Percentiles rank a stretch among this genome's conserved stretches.
Conservation (phyloP, 768 basidiomycete genomes). For the Pulveroboletus sp. region DNA sequence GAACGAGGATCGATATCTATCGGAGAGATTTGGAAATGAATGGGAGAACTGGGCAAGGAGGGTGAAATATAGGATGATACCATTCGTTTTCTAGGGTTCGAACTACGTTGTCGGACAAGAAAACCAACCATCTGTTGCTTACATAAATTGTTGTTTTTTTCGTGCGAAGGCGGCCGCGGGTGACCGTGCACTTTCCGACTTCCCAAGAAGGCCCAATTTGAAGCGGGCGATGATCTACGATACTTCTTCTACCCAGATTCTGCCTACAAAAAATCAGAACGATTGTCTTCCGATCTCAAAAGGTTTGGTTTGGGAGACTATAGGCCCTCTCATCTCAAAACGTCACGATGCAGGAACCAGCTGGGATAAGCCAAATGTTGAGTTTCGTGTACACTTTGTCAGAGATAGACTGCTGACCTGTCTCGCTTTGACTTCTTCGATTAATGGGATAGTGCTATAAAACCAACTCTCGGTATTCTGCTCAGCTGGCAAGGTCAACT, state of each 20-base stretch:
- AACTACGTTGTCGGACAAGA: not conserved
- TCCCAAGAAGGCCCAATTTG: not conserved
- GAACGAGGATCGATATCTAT: conserved; percentile 21
- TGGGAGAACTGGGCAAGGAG: conserved; percentile 21
- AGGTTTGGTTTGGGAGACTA: no score
- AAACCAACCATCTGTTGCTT: no score
- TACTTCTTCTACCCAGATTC: no score
- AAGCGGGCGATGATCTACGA: no score
- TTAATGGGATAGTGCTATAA: not conserved
- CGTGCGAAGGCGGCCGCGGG: no score
- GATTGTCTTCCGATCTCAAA: no score
- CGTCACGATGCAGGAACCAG: no score
- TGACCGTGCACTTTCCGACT: not conserved
- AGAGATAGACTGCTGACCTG: no score
- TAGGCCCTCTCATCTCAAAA: no score
- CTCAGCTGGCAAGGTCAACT: not conserved
- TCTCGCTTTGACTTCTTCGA: not conserved
- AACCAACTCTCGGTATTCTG: not conserved
- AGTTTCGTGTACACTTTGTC: no score
- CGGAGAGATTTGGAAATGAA: conserved; percentile 14
- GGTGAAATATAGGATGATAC: conserved; percentile 9
- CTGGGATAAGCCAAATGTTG: no score
- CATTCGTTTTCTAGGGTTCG: conserved; percentile 2
- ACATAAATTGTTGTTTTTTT: not conserved
- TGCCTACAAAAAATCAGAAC: no score